Evolutionary conservation across 2,329 filamentous ascomycete genomes (phyloP), one percentile per base, ranked within the genome.

Genomic region (Akanthomyces dipterigenus): DNA sequence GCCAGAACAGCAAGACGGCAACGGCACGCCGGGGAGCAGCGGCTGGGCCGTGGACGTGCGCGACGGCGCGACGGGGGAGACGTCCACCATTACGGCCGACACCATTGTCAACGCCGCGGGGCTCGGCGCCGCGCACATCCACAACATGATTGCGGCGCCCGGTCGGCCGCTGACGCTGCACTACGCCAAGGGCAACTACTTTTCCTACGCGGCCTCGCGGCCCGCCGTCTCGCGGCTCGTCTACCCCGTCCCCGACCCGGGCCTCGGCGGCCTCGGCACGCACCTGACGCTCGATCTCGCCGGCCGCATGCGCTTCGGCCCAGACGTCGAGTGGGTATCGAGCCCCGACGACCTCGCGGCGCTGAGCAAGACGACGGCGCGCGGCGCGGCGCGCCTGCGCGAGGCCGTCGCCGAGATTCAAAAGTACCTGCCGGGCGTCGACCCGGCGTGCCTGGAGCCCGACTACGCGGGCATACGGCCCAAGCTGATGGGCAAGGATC

Each of bases 111-210:
- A 98, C 76, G 86, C 88, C 1, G 93, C 93, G 0, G 95, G 95
- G 0, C 84, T 97, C 18, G 86, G 84, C 64, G 90, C 93, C 22
- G 88, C 88, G 56, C 77, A 77, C 24, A 78, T 98, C 49, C 88
- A 89, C 69, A 99, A 98, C 76, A 88, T 93, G 82, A 83, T 98
- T 42, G 80, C 91, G 5, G 24, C 5, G 1, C 28, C 50, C 1
- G 0, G 86, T 88, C 0, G 67, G 76, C 85, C 85, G 55, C 77
- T 78, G 43, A 82, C 75, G 26, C 82, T 91, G 5, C 90, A 84
- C 78, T 98, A 89, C 75, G 93, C 93, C 63, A 99, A 99, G 77
- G 95, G 95, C 1, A 93, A 91, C 63, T 99, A 99, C 78, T 98
- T 96, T 77, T 89, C 88, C 34, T 98, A 97, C 77, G 75, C 82